phyloP scores from a whole-genome alignment of 1,284 basidiomycete species.

The Chondrostereum purpureum region DNA sequence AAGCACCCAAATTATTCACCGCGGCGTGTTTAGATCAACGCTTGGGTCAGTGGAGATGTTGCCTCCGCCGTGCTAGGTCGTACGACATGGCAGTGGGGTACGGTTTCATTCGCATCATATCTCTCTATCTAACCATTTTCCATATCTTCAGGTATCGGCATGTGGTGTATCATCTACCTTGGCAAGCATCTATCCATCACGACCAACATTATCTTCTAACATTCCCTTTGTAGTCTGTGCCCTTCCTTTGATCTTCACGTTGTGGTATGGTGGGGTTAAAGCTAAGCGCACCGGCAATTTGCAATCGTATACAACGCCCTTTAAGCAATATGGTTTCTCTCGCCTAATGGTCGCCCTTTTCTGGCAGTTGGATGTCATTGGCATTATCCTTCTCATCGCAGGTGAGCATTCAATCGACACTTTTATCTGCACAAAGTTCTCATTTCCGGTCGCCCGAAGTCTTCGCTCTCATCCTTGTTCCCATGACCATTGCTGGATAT shows the following conservation, averaged over 20 bases:
- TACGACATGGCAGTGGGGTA: constrained; percentile 31
- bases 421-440: too few species aligned
- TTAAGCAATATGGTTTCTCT: constrained; percentile 10
- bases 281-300: constrained; percentile 20
- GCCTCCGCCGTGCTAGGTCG: constrained; percentile 19
- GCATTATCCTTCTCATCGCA: constrained; percentile 26
- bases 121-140: neutral
- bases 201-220: too few species aligned
- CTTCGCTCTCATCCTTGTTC: constrained; percentile 28
- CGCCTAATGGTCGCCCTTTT: constrained; percentile 24
- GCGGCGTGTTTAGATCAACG: constrained; percentile 21
- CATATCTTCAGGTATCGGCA: constrained; percentile 19
- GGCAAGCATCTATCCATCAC: neutral
- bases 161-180: constrained; percentile 33
- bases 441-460: too few species aligned
- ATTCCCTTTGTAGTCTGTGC: constrained; percentile 13
- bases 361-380: constrained; percentile 31
- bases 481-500: constrained; percentile 30
- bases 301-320: constrained; percentile 21
- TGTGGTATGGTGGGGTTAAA: constrained; percentile 22
- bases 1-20: neutral
- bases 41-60: constrained; percentile 30
- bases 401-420: too few species aligned
- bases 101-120: neutral
- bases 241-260: constrained; percentile 23